phyloP scores from a whole-genome alignment of 352 stramenopile genomes.

The Salisapilia sapeloensis region DNA sequence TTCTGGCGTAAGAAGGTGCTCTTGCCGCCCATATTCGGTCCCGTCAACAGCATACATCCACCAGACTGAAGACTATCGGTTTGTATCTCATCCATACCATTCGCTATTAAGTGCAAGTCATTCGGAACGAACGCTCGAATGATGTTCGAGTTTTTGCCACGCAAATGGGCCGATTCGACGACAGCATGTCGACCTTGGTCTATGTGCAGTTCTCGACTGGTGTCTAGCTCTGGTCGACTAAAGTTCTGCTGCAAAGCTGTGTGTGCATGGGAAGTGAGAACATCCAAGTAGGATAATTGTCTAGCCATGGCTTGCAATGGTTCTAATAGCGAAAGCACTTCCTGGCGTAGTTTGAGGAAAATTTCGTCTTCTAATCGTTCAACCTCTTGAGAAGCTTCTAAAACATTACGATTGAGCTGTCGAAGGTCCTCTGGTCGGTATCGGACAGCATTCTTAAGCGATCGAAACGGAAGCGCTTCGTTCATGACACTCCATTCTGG shows the following conservation, averaged over 20 bases:
- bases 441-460: slow-evolving; percentile 41
- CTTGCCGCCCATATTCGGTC: slow-evolving; percentile 82
- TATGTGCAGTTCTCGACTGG: slow-evolving; percentile 37
- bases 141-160: slow-evolving; percentile 19
- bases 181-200: slow-evolving; percentile 46
- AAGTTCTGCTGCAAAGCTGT: slow-evolving; percentile 46
- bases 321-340: slow-evolving; percentile 11
- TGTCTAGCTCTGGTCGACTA: slow-evolving; percentile 31
- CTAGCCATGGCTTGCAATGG: slow-evolving; percentile 28
- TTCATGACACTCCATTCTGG: slow-evolving; percentile 8
- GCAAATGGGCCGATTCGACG: slow-evolving; percentile 39
- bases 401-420: slow-evolving; percentile 33
- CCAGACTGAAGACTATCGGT: slow-evolving; percentile 1
- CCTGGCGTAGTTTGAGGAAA: slow-evolving; percentile 17
- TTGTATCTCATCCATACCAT: background rate
- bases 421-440: slow-evolving; percentile 51
- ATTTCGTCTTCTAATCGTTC: slow-evolving; percentile 32
- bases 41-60: slow-evolving; percentile 67
- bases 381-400: slow-evolving; percentile 37
- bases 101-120: slow-evolving; percentile 28
- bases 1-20: slow-evolving; percentile 72
- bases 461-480: slow-evolving; percentile 33
- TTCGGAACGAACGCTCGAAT: slow-evolving; percentile 58
- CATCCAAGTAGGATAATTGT: slow-evolving; percentile 34
- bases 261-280: slow-evolving; percentile 47